Base-by-base conservation (phyloP, 1,139 yeast genomes). In the Trichomonascaceae sp. region DNA sequence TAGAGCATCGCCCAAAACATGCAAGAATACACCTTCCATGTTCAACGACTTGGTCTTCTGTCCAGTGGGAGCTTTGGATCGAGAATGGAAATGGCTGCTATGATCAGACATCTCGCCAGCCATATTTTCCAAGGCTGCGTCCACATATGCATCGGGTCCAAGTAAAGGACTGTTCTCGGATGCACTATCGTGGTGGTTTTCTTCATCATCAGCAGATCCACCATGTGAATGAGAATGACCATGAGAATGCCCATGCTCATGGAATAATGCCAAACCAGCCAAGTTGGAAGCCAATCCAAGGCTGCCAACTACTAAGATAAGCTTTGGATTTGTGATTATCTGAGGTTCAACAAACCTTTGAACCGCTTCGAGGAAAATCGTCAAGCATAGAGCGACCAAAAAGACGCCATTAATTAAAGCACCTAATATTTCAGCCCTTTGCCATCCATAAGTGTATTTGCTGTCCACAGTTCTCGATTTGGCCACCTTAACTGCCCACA, bases 11-110 rank as follows among this genome's bases (percentile, higher is more conserved):
- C 99, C 99, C 63, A 93, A 62, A 6, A 93, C 99, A 68, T 93
- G 99, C 63, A 93, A 76, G 66, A 88, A 93, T 4, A 93, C 98
- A 58, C 99, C 98, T 64, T 89, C 95, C 98, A 93, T 93, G 71
- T 93, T 93, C 75, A 93, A 76, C 13, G 96, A 87, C 68, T 80
- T 82, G 39, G 70, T 65, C 63, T 75, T 72, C 60, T 71, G 63
- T 44, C 60, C 60, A 54, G 60, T 45, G 15, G 53, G 53, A 45
- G 51, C 52, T 55, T 63, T 64, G 41, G 66, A 67, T 55, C 72
- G 74, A 20, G 70, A 62, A 58, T 77, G 80, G 53, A 66, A 68
- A 60, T 74, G 78, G 45, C 61, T 63, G 9, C 56, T 57, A 55
- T 69, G 72, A 19, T 65, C 65, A 13, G 58, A 57, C 45, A 46